phyloP scores from a whole-genome alignment of 1,139 yeast species.

The Protomyces pachydermus region DNA sequence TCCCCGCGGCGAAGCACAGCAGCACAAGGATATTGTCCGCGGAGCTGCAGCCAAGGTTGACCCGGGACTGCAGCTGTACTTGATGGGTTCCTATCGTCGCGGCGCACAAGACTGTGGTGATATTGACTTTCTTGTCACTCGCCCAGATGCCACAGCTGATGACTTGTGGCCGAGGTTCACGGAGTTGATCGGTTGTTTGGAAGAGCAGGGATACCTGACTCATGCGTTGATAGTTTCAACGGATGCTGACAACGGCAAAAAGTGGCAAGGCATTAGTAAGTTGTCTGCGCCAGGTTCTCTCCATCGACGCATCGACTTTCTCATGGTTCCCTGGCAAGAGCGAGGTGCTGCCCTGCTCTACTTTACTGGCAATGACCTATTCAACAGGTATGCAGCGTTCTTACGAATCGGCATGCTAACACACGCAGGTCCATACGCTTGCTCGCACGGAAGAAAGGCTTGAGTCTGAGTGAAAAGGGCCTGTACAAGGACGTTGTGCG shows the following conservation, averaged over 20 bases:
- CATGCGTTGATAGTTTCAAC: constrained; percentile 37
- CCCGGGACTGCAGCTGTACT: constrained; percentile 40
- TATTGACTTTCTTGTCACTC: constrained; percentile 50
- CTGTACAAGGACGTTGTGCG: constrained; percentile 38
- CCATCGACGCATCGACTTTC: constrained; percentile 52
- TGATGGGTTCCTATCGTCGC: constrained; percentile 57
- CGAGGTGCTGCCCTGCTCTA: constrained; percentile 54
- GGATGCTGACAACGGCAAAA: constrained; percentile 30
- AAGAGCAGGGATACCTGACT: constrained; percentile 37
- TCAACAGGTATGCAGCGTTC: constrained; percentile 43
- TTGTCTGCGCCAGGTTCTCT: constrained; percentile 37
- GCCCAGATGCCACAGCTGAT: constrained; percentile 39
- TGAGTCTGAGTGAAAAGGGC: constrained; percentile 50
- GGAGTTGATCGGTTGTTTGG: constrained; percentile 38
- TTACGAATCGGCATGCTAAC: too few relatives aligned
- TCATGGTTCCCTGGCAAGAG: constrained; percentile 49
- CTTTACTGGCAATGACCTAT: constrained; percentile 56
- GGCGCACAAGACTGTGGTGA: constrained; percentile 53
- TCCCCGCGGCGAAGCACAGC: constrained; percentile 47
- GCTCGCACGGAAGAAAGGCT: constrained; percentile 47
- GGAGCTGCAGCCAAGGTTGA: constrained; percentile 42
- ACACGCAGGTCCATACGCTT: constrained; percentile 40
- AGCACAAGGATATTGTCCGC: constrained; percentile 44
- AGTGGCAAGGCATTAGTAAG: constrained; percentile 41
- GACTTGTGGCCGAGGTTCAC: constrained; percentile 39